These are phyloP conservation scores for Corylus heterophylla DNA, from an alignment of 306 rosid genomes.

Conservation along the genomic window DNA sequence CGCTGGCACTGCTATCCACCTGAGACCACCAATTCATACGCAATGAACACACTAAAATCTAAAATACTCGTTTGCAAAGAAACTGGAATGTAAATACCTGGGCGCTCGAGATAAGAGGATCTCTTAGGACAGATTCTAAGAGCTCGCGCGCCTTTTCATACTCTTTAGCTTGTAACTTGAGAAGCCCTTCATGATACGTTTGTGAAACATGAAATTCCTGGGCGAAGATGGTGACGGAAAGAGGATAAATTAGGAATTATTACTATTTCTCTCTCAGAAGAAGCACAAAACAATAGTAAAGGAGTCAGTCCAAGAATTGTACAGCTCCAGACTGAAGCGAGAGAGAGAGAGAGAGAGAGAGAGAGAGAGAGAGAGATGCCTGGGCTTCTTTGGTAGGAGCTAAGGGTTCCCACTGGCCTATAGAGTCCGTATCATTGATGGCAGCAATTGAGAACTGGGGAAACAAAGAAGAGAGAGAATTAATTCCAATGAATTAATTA, in stretches of 20 bases:
- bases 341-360: background rate
- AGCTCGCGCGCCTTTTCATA: conserved; percentile 78
- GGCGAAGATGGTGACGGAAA: conserved; percentile 17
- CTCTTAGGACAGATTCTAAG: conserved; percentile 79
- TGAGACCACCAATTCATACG: conserved; percentile 31
- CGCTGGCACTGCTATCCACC: conserved; percentile 79
- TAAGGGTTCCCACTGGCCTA: conserved; percentile 82
- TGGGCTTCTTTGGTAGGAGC: conserved; percentile 99
- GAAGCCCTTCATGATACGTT: conserved; percentile 92
- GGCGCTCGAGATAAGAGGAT: conserved; percentile 69
- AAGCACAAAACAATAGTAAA: background rate
- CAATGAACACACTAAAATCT: conserved; percentile 13
- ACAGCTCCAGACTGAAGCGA: background rate
- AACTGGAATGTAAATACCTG: conserved; percentile 42
- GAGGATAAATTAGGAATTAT: background rate
- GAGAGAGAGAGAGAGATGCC: conserved; percentile 41
- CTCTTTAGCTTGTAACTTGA: conserved; percentile 78
- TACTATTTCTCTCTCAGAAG: background rate
- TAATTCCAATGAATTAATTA: background rate
- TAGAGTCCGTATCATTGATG: conserved; percentile 82
- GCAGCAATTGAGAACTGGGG: conserved; percentile 91
- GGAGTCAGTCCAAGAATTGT: background rate
- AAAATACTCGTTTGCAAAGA: background rate
- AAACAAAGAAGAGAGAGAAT: background rate
- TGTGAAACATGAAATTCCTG: conserved; percentile 97